These are phyloP conservation scores for Periconia macrospinosa DNA, from an alignment of 2,329 filamentous ascomycete species.

Conservation along the genomic window DNA sequence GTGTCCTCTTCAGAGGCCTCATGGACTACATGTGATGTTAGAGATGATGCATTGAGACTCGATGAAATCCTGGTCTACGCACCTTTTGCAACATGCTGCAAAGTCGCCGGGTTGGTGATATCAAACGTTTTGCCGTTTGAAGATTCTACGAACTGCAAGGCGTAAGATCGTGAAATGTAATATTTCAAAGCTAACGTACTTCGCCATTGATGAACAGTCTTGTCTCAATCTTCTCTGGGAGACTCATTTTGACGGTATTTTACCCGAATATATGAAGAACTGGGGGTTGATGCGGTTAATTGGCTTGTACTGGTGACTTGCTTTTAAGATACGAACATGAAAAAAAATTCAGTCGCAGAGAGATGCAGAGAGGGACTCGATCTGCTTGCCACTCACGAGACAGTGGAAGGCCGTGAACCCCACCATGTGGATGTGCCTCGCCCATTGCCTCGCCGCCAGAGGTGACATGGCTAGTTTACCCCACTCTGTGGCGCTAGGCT, in stretches of 20 bases:
- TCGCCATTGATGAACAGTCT: conserved; percentile 41
- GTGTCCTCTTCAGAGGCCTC: conserved; percentile 52
- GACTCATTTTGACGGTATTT: conserved; percentile 19
- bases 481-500: background rate
- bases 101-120: conserved; percentile 77
- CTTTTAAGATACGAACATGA: no score
- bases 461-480: background rate
- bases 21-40: conserved; percentile 38
- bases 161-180: conserved; percentile 5
- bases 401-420: no score
- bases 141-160: conserved; percentile 30
- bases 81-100: conserved; percentile 78
- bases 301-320: background rate
- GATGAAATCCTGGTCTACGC: conserved; percentile 39
- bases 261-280: no score
- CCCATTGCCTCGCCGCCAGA: no score
- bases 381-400: no score
- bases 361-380: no score
- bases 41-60: background rate
- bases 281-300: background rate
- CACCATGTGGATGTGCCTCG: no score
- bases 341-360: background rate
- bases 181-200: conserved; percentile 12
- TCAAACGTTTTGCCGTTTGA: conserved; percentile 56
- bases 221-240: conserved; percentile 35